Evolutionary conservation across 2,329 filamentous ascomycete genomes (phyloP).

Genomic region (Aquanectria penicillioides): DNA sequence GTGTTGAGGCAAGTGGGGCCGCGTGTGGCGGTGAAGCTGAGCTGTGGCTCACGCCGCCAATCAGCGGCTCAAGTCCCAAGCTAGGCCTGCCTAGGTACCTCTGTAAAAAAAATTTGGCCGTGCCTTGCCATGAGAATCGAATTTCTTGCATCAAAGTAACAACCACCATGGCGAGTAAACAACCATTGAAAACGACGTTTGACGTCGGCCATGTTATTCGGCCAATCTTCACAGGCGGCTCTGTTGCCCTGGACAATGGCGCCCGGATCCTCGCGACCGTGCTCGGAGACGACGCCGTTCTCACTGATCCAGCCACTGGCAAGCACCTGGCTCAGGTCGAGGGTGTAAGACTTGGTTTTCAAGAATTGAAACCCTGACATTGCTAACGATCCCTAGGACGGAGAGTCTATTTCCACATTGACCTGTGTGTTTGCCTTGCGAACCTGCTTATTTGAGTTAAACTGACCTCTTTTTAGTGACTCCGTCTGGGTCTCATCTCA

Average conservation of each 20-base stretch:
- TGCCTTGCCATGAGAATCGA: conserved; percentile 33
- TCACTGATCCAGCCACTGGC: conserved; percentile 87
- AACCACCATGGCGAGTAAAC: conserved; percentile 64
- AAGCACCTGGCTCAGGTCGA: conserved; percentile 86
- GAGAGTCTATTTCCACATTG: conserved; percentile 81
- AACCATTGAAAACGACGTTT: conserved; percentile 86
- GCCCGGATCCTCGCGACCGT: conserved; percentile 87
- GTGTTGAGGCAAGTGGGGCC: too few species aligned
- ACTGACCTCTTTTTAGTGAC: conserved; percentile 68
- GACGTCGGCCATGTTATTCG: conserved; percentile 84
- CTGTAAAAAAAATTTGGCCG: too few species aligned
- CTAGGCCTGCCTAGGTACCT: too few species aligned
- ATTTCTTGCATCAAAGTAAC: conserved; percentile 31
- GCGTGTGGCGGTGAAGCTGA: conserved; percentile 17
- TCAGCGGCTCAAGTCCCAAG: too few species aligned
- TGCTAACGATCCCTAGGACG: conserved; percentile 65
- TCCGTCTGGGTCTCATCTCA: conserved; percentile 85
- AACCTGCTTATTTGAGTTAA: conserved; percentile 7
- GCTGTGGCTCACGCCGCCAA: too few species aligned
- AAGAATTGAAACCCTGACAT: background rate
- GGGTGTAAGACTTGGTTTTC: conserved; percentile 66
- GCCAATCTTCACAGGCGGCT: conserved; percentile 93
- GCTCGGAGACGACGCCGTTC: conserved; percentile 88
- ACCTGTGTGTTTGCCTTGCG: conserved; percentile 58
- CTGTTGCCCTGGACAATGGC: conserved; percentile 82